Percentiles rank a stretch among this genome's conserved stretches.
Conservation (phyloP, 495 filamentous ascomycete species). For the Aspergillus bridgeri region DNA sequence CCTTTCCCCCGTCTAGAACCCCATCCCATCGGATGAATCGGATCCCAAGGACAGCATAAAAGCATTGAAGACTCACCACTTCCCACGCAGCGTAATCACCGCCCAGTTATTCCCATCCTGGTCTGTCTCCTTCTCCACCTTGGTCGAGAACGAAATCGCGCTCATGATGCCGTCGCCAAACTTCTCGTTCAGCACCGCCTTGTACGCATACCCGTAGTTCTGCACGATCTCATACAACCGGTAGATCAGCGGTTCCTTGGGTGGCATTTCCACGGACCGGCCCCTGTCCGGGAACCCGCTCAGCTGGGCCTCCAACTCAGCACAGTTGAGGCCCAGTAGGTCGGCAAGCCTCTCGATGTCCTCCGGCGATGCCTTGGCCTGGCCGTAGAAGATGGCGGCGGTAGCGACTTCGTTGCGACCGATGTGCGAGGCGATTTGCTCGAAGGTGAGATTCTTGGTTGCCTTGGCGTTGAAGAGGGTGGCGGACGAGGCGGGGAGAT, state of each 20-base stretch:
- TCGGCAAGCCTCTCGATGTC: constrained; percentile 71
- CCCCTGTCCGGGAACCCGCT: constrained; percentile 79
- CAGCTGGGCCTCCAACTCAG: constrained; percentile 57
- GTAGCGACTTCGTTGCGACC: constrained; percentile 86
- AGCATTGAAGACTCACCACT: constrained; percentile 63
- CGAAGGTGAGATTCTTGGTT: constrained; percentile 69
- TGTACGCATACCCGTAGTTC: constrained; percentile 97
- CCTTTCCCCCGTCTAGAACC: neutral
- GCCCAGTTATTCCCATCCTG: constrained; percentile 78
- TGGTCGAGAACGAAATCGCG: constrained; percentile 88
- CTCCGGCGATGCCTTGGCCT: constrained; percentile 72
- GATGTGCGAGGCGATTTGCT: constrained; percentile 69
- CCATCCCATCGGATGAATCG: too few species aligned
- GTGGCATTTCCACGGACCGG: constrained; percentile 84
- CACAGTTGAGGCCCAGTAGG: constrained; percentile 61
- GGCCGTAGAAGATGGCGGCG: constrained; percentile 94
- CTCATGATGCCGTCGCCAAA: constrained; percentile 99
- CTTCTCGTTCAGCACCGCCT: constrained; percentile 96
- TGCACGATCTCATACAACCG: constrained; percentile 94
- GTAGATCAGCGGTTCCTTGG: constrained; percentile 90
- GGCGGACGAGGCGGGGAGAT: constrained; percentile 64
- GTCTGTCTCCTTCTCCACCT: constrained; percentile 95
- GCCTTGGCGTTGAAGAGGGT: constrained; percentile 87
- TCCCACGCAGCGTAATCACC: constrained; percentile 86
- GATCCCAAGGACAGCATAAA: neutral